phyloP scores from a whole-genome alignment of 2,329 filamentous ascomycete genomes.

The Clarireedia sp. region DNA sequence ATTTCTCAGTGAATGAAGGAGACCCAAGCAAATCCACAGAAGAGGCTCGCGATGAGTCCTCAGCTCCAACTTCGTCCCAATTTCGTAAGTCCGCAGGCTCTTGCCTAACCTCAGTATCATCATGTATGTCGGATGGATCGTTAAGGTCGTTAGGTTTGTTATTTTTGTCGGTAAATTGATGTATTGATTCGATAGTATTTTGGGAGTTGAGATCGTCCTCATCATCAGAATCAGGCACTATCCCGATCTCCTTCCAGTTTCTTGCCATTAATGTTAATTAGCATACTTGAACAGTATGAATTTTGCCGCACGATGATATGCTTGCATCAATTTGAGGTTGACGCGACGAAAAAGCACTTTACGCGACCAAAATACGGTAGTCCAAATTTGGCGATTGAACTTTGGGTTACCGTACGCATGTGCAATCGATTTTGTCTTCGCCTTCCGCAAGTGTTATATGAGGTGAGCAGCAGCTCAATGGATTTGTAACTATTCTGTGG shows the following conservation, averaged over 20 bases:
- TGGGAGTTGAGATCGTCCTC: conserved; percentile 25
- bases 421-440: background rate
- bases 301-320: background rate
- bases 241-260: conserved; percentile 31
- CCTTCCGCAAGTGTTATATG: background rate
- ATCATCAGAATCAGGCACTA: conserved; percentile 31
- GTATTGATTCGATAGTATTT: conserved; percentile 6
- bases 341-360: conserved; percentile 8
- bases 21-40: conserved; percentile 5
- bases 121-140: background rate
- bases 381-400: too few species aligned
- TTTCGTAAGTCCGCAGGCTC: background rate
- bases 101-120: background rate
- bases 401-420: too few species aligned
- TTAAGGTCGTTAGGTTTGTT: conserved; percentile 5
- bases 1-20: background rate
- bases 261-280: conserved; percentile 22
- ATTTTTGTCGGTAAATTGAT: background rate
- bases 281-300: conserved; percentile 17
- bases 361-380: conserved; percentile 5
- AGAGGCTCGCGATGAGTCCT: conserved; percentile 4
- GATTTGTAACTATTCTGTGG: too few species aligned
- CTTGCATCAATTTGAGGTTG: conserved; percentile 3
- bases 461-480: too few species aligned
- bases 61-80: background rate